phyloP scores from a whole-genome alignment of 768 basidiomycete species.

The Hortiboletus flavorubellus region DNA sequence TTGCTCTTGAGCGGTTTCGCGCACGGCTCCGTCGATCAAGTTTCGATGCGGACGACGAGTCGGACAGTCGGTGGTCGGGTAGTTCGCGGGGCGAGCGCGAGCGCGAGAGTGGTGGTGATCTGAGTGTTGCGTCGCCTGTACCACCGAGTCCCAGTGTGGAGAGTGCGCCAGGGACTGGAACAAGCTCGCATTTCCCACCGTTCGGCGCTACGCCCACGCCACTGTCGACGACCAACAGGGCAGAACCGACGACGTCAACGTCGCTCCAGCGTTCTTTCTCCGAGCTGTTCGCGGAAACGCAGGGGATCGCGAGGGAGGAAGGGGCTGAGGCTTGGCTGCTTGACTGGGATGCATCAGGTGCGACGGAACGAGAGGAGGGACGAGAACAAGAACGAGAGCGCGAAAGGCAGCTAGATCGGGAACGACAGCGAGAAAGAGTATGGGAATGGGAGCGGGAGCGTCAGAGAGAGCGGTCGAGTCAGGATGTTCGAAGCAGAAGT shows the following conservation, averaged over 20 bases:
- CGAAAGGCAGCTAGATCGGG: constrained; percentile 11
- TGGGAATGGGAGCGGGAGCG: constrained; percentile 21
- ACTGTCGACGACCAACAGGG: constrained; percentile 1
- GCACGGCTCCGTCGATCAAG: constrained; percentile 20
- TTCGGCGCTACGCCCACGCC: not conserved
- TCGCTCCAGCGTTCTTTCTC: constrained; percentile 22
- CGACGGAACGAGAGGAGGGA: constrained; percentile 10
- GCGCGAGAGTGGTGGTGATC: constrained; percentile 9
- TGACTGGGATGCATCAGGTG: constrained; percentile 19
- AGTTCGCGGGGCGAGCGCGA: constrained; percentile 17
- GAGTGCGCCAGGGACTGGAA: constrained; percentile 6
- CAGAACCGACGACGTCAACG: constrained; percentile 6
- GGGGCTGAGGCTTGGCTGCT: constrained; percentile 11
- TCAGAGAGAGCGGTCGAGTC: constrained; percentile 13
- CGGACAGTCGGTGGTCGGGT: constrained; percentile 21
- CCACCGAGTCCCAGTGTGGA: constrained; percentile 15
- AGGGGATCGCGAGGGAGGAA: constrained; percentile 7
- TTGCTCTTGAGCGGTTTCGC: constrained; percentile 36
- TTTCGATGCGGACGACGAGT: constrained; percentile 25
- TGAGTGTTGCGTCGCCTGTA: constrained; percentile 11
- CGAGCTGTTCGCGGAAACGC: constrained; percentile 20
- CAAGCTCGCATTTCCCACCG: constrained; percentile 7
- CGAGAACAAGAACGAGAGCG: constrained; percentile 6
- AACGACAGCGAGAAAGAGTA: constrained; percentile 12
- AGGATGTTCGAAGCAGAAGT: constrained; percentile 15